These are phyloP conservation scores for Globisporangium abappressorium DNA, from an alignment of 352 stramenopile genomes.

Conservation along the genomic window DNA sequence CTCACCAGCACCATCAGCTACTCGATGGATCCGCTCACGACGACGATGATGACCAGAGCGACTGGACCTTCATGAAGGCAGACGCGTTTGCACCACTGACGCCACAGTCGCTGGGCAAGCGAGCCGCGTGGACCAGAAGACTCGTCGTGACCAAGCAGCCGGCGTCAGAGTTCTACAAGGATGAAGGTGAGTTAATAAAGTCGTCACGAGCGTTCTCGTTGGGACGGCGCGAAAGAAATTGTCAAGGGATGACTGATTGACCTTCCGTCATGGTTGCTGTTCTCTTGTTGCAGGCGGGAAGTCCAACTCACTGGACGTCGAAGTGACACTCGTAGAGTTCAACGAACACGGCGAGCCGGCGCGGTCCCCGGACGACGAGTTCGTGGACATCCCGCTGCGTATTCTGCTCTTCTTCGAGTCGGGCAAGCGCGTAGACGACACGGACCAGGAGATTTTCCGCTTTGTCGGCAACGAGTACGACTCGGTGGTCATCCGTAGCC, in stretches of 20 bases:
- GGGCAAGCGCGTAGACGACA: conserved; percentile 79
- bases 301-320: conserved; percentile 74
- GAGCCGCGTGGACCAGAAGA: conserved; percentile 58
- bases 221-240: neutral
- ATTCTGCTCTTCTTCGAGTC: conserved; percentile 85
- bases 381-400: conserved; percentile 76
- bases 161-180: conserved; percentile 85
- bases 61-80: conserved; percentile 19
- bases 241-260: neutral
- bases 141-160: conserved; percentile 87
- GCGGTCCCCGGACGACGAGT: conserved; percentile 65
- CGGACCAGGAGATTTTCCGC: conserved; percentile 85
- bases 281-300: conserved; percentile 44
- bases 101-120: conserved; percentile 22
- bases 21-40: neutral
- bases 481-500: conserved; percentile 68
- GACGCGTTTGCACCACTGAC: conserved; percentile 6
- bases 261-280: neutral
- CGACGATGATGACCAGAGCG: conserved; percentile 13
- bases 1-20: conserved; percentile 8
- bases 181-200: conserved; percentile 47
- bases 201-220: neutral
- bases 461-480: conserved; percentile 87
- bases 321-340: conserved; percentile 82
- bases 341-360: conserved; percentile 60